Evolutionary conservation across 1,284 basidiomycete genomes (phyloP).

Genomic region (Abortiporus biennis): DNA sequence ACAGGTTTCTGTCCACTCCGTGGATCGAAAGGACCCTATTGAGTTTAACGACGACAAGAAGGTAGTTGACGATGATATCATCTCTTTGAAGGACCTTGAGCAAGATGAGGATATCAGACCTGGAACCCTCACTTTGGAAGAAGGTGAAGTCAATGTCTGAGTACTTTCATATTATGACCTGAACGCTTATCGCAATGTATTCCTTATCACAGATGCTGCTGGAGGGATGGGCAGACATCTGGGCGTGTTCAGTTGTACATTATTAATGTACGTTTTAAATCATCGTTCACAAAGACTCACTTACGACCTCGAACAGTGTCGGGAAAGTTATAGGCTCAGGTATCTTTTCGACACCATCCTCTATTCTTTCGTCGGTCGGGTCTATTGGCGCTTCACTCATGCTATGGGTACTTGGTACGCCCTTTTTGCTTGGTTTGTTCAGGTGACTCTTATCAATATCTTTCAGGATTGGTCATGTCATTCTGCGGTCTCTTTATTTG

Average conservation of each 20-base stretch:
- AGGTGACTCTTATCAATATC: no score
- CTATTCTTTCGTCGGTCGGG: slow-evolving; percentile 57
- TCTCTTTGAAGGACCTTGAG: not conserved
- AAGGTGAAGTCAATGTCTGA: slow-evolving; percentile 12
- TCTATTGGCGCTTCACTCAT: slow-evolving; percentile 57
- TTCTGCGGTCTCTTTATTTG: slow-evolving; percentile 63
- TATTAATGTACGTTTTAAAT: slow-evolving; percentile 20
- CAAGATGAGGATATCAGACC: slow-evolving; percentile 4
- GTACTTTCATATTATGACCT: not conserved
- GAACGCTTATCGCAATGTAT: not conserved
- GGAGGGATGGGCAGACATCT: slow-evolving; percentile 26
- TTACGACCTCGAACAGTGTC: slow-evolving; percentile 30
- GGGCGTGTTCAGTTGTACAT: slow-evolving; percentile 25
- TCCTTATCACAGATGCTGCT: slow-evolving; percentile 17
- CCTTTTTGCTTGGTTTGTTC: no score
- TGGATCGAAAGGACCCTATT: not conserved
- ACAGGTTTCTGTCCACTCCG: not conserved
- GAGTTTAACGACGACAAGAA: not conserved
- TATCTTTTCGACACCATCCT: slow-evolving; percentile 59
- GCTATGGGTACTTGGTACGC: slow-evolving; percentile 70
- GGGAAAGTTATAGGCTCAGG: slow-evolving; percentile 56
- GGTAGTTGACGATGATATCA: not conserved
- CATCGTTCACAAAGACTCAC: not conserved
- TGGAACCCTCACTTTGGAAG: slow-evolving; percentile 17
- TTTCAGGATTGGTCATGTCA: slow-evolving; percentile 60